phyloP scores from a whole-genome alignment of 2,329 filamentous ascomycete genomes.

The Ophiobolus disseminans region DNA sequence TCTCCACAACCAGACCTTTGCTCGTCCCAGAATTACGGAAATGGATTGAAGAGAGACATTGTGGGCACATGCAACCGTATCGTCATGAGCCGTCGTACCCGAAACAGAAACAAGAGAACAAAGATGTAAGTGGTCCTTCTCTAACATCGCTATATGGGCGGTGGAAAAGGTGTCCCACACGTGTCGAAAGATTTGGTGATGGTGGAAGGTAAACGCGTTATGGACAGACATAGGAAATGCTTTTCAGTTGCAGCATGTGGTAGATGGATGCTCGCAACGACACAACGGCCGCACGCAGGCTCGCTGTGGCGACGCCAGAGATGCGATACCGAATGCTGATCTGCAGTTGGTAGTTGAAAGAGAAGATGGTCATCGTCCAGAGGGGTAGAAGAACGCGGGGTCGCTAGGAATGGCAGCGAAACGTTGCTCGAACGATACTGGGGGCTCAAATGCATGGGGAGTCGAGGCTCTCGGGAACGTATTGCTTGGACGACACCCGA shows the following conservation, averaged over 20 bases:
- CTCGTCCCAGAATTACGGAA: conserved; percentile 32
- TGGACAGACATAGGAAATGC: conserved; percentile 44
- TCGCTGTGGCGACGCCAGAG: conserved; percentile 43
- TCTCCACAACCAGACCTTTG: conserved; percentile 7
- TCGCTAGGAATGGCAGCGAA: conserved; percentile 41
- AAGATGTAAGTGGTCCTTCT: conserved; percentile 17
- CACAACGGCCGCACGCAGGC: conserved; percentile 15
- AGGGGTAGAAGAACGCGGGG: conserved; percentile 29
- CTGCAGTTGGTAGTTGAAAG: conserved; percentile 27
- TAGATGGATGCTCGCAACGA: conserved; percentile 27
- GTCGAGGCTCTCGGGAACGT: conserved; percentile 56
- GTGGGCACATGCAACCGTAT: conserved; percentile 33
- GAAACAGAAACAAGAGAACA: conserved; percentile 22
- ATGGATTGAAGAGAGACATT: conserved; percentile 22
- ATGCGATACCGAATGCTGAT: conserved; percentile 36
- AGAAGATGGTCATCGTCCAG: conserved; percentile 29
- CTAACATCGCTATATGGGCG: conserved; percentile 18
- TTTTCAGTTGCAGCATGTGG: conserved; percentile 32
- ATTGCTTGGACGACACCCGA: conserved; percentile 52
- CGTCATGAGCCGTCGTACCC: conserved; percentile 32
- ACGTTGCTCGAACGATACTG: conserved; percentile 50
- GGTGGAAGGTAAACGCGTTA: conserved; percentile 27
- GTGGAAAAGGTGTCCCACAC: conserved; percentile 21
- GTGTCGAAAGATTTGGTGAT: conserved; percentile 17
- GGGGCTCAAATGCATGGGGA: conserved; percentile 46